Evolutionary conservation across 2,329 filamentous ascomycete genomes (phyloP).

Genomic region (Xylaria sp.): DNA sequence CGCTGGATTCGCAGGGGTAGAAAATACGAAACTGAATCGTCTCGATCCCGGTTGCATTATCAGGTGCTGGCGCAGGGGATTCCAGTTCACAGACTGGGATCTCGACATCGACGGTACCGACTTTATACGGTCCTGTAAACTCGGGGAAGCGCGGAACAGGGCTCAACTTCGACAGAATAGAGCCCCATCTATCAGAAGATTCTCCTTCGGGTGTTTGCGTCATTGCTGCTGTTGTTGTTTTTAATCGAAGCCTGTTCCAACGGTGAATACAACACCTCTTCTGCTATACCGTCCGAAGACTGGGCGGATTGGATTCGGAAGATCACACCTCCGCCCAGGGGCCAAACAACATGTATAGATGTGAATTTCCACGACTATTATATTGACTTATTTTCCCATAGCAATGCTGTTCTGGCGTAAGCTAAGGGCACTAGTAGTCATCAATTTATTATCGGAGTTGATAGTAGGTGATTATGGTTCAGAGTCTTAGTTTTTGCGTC

Average conservation of each 20-base stretch:
- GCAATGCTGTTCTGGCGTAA: background rate
- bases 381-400: background rate
- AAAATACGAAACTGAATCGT: constrained; percentile 86
- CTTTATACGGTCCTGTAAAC: constrained; percentile 80
- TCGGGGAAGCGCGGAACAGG: constrained; percentile 77
- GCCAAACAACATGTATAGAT: background rate
- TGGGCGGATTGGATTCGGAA: background rate
- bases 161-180: constrained; percentile 66
- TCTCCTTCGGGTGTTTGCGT: constrained; percentile 37
- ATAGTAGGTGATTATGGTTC: background rate
- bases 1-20: constrained; percentile 72
- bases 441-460: background rate
- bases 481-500: background rate
- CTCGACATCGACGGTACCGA: constrained; percentile 84
- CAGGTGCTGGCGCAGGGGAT: constrained; percentile 63
- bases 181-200: constrained; percentile 53
- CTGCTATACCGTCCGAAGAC: background rate
- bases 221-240: constrained; percentile 29
- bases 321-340: background rate
- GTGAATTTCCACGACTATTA: background rate
- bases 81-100: constrained; percentile 72
- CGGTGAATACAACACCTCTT: background rate
- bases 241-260: background rate
- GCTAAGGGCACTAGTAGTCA: background rate
- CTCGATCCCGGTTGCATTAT: constrained; percentile 66